Base-by-base conservation (phyloP, 176 grass and related monocot genomes). In the Bolboschoenus planiculmis region DNA sequence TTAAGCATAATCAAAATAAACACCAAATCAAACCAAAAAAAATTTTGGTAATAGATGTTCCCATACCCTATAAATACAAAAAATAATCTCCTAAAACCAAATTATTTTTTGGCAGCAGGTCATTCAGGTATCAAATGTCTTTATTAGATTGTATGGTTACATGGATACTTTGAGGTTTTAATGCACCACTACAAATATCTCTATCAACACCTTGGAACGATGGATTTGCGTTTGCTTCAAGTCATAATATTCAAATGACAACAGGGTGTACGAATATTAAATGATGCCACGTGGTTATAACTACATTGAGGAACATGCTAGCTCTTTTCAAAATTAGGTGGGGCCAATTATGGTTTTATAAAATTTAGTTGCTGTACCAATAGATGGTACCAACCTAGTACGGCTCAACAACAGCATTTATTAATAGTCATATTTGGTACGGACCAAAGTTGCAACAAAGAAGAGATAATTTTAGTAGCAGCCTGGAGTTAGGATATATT, bases 321-420 rank as follows among this genome's bases (percentile, higher is more conserved):
- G 23, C 31, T 42, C 23, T 58, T 80, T 56, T 58, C 14, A 58
- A 78, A 33, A 56, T 40, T 58, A 80, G 31, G 78, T 80, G 53
- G 53, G 55, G 35, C 78, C 47, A 74, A 48, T 47, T 5, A 44
- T 24, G 31, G 44, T 80, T 57, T 36, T 27, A 61, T 80, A n/a
- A 60, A 14, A 42, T 34, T 82, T 46, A 63, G 65, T 48, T 40
- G 56, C 30, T 16, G 56, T 82, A 66, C 42, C 58, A 66, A 48
- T 29, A 59, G 37, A 82, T 82, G 80, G 60, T 82, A 82, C 39
- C 80, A 63, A 66, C 39, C 35, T 23, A 65, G 36, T 59, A 37
- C n/a, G 36, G 58, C 80, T 65, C 40, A 82, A 64, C 54, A 66
- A 10, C 56, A 82, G 80, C 80, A 82, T 82, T 82, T 63, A 82